These are phyloP conservation scores for Acanthamoeba lenticulata DNA, from an alignment of 208 protist species.

Conservation along the genomic window DNA sequence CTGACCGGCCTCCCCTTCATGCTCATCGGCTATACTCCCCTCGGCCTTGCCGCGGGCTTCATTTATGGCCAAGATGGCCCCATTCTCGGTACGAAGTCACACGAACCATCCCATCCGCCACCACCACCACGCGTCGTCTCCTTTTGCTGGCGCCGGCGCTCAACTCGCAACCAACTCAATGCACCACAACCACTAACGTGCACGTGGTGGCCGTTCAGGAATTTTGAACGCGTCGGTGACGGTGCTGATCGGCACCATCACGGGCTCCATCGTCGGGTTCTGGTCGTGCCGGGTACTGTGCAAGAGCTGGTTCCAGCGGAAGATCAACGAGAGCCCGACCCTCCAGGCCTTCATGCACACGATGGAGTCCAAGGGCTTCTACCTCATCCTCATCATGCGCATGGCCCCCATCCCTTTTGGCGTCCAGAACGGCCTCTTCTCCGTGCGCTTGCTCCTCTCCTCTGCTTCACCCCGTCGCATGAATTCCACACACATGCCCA, in stretches of 20 bases:
- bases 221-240: not conserved
- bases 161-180: too few species aligned
- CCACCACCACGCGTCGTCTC: too few species aligned
- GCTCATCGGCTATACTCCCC: slow-evolving; percentile 35
- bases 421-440: slow-evolving; percentile 56
- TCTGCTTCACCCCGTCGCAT: too few species aligned
- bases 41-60: slow-evolving; percentile 5
- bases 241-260: not conserved
- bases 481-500: too few species aligned
- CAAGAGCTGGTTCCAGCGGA: slow-evolving; percentile 50
- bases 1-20: slow-evolving; percentile 44
- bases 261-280: slow-evolving; percentile 33
- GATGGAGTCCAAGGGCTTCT: slow-evolving; percentile 45
- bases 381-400: slow-evolving; percentile 54
- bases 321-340: slow-evolving; percentile 42
- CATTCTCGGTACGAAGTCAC: not conserved
- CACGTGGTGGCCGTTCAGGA: not conserved
- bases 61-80: not conserved
- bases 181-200: too few species aligned
- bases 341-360: slow-evolving; percentile 10
- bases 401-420: slow-evolving; percentile 42
- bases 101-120: too few species aligned
- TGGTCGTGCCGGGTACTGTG: slow-evolving; percentile 5
- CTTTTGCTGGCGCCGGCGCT: too few species aligned
- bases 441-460: not conserved